phyloP scores from a whole-genome alignment of 1,139 yeast species.

The Wickerhamomyces sp. region DNA sequence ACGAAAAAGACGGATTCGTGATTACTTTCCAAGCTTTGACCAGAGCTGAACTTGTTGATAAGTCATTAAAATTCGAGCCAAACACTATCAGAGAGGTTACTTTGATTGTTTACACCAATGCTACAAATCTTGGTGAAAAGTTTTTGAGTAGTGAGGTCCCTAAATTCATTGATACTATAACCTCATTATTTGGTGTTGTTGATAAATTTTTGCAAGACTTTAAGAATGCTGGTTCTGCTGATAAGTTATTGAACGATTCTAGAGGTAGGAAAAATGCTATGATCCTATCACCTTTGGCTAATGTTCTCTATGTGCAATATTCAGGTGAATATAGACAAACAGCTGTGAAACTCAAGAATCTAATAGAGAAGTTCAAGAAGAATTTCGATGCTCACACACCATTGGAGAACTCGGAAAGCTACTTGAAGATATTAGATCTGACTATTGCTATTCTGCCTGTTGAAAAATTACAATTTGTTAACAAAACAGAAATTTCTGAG shows the following conservation, averaged over 20 bases:
- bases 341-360: conserved; percentile 22
- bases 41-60: conserved; percentile 33
- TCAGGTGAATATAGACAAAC: conserved; percentile 24
- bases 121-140: conserved; percentile 13
- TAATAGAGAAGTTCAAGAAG: conserved; percentile 20
- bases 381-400: conserved; percentile 12
- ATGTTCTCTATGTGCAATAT: conserved; percentile 50
- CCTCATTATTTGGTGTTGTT: conserved; percentile 34
- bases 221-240: conserved; percentile 26
- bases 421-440: conserved; percentile 45
- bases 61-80: conserved; percentile 12
- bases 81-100: conserved; percentile 29
- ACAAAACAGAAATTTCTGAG: conserved; percentile 29
- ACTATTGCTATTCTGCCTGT: conserved; percentile 55
- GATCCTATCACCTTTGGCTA: conserved; percentile 57
- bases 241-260: conserved; percentile 16
- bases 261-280: conserved; percentile 32
- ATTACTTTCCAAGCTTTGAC: conserved; percentile 51
- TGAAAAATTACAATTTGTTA: conserved; percentile 40
- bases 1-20: conserved; percentile 39
- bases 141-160: conserved; percentile 24
- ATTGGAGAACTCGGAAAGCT: conserved; percentile 16
- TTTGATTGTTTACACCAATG: conserved; percentile 28
- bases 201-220: conserved; percentile 41
- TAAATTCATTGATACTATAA: conserved; percentile 26